Base-by-base conservation (phyloP, 1,139 yeast genomes). In the Diutina pseudorugosa region DNA sequence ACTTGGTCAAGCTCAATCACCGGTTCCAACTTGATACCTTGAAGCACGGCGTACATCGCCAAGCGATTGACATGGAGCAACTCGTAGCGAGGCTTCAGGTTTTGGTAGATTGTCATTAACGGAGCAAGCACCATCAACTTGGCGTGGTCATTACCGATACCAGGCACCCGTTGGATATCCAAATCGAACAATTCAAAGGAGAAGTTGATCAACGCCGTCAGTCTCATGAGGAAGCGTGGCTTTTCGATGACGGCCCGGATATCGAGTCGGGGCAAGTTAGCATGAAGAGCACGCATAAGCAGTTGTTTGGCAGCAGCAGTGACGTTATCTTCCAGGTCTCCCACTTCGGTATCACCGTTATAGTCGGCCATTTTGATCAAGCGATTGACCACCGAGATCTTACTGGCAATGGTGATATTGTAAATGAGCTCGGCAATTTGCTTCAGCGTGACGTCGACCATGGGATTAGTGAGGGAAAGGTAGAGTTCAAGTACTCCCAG, bases 401-500 rank as follows among this genome's bases (percentile, higher is more conserved):
- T 45, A 2, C n/a, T n/a, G 18, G 27, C 20, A 16, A 27, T 16
- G n/a, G 21, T 11, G 2, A 25, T 1, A 55, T 71, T 73, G 59
- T 65, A 77, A 43, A 66, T 68, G 64, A 65, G 61, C 19, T 59
- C 72, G 60, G 68, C 78, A 63, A 61, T 73, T 66, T 60, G 82
- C 14, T 57, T 65, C 1, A 80, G 65, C 57, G 76, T 76, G 50
- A 81, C 70, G 53, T 79, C 79, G 4, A 80, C 54, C 11, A 76
- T 71, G 1, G 80, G 74, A 43, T 77, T 73, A 16, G 80, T 73
- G 41, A 75, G 68, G 0, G 80, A 68, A n/a, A 74, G 62, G 53
- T 70, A 70, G 8, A 69, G 55, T 53, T 71, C 77, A 20, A 71
- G 60, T 2, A 69, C 68, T 55, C 73, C 69, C 57, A 69, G 62